These are phyloP conservation scores for Helicocarpus griseus DNA, from an alignment of 2,329 filamentous ascomycete species.

Conservation along the genomic window DNA sequence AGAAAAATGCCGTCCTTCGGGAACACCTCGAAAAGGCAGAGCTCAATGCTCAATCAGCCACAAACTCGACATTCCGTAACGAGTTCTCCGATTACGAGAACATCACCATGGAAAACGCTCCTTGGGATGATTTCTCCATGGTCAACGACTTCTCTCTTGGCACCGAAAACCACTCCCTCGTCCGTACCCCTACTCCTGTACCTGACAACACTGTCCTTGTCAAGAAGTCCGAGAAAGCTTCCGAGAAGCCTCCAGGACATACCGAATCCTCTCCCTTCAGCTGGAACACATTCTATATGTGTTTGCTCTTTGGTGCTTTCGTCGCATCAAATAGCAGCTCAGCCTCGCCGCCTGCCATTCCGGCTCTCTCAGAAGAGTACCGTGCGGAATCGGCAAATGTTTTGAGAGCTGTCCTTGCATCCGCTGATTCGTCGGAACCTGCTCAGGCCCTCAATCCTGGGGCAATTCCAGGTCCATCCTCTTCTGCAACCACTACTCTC, in stretches of 20 bases:
- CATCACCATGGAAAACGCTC: constrained; percentile 63
- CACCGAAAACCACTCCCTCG: constrained; percentile 26
- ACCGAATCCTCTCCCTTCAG: constrained; percentile 59
- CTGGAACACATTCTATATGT: constrained; percentile 72
- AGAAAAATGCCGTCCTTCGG: constrained; percentile 81
- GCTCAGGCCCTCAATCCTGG: constrained; percentile 42
- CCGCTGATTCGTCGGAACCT: constrained; percentile 31
- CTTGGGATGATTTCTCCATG: constrained; percentile 77
- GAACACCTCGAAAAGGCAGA: constrained; percentile 45
- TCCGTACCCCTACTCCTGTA: constrained; percentile 11
- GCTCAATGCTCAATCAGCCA: constrained; percentile 23
- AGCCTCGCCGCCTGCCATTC: constrained; percentile 47
- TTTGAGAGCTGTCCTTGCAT: constrained; percentile 36
- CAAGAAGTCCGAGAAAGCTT: constrained; percentile 27
- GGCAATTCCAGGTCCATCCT: constrained; percentile 15
- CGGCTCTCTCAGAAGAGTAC: constrained; percentile 37
- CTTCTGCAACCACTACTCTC: constrained; percentile 17
- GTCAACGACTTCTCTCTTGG: constrained; percentile 50
- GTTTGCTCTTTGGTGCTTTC: constrained; percentile 91
- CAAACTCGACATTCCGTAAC: constrained; percentile 51
- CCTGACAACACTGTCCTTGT: constrained; percentile 31
- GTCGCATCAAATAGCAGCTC: constrained; percentile 77
- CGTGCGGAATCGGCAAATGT: constrained; percentile 39
- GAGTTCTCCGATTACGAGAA: constrained; percentile 76
- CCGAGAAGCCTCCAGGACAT: constrained; percentile 34